Evolutionary conservation across 73 alveolate species (phyloP).

Genomic region (Durusdinium trenchii): DNA sequence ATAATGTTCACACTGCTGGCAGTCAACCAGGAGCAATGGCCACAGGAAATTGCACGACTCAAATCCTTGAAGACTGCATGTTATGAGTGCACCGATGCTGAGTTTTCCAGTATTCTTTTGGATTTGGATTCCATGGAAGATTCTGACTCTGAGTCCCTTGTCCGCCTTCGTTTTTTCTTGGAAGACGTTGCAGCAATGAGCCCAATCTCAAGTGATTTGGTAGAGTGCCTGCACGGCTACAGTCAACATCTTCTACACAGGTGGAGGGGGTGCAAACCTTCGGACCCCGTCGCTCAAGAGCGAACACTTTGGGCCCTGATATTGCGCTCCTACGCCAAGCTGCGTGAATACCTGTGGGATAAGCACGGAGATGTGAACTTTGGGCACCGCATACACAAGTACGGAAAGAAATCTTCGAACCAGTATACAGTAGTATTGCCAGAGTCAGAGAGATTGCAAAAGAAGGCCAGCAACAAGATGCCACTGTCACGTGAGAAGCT

Average conservation of each 20-base stretch:
- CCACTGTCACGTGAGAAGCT: background rate
- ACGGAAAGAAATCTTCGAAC: background rate
- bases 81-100: background rate
- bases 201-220: background rate
- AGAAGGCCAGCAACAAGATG: background rate
- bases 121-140: background rate
- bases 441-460: background rate
- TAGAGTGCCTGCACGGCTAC: background rate
- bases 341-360: background rate
- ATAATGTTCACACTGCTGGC: background rate
- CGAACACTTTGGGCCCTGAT: background rate
- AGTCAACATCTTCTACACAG: background rate
- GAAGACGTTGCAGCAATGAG: background rate
- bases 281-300: background rate
- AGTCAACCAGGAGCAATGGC: background rate
- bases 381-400: background rate
- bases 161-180: background rate
- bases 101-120: background rate
- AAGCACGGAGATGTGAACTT: background rate
- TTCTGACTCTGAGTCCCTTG: background rate
- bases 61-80: background rate
- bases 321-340: background rate
- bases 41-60: background rate
- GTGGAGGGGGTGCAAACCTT: background rate
- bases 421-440: background rate